Evolutionary conservation across 2,329 filamentous ascomycete species (phyloP).

Genomic region (Fusarium brachygibbosum): DNA sequence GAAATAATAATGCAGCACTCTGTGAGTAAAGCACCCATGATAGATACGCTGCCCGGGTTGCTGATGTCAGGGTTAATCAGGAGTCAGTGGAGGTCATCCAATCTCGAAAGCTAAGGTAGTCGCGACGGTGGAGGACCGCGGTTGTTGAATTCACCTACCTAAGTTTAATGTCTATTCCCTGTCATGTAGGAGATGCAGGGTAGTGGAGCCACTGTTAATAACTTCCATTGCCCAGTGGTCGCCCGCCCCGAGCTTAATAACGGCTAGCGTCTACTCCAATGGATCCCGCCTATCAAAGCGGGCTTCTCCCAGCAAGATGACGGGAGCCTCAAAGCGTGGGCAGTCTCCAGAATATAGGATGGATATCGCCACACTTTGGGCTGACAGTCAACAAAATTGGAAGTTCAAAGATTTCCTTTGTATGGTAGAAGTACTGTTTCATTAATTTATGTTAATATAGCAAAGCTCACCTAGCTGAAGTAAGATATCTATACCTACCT

Average conservation of each 20-base stretch:
- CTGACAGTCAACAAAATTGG: too few species aligned
- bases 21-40: conserved; percentile 24
- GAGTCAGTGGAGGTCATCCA: conserved; percentile 48
- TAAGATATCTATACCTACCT: not conserved
- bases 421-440: not conserved
- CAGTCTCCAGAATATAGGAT: not conserved
- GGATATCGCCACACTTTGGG: not conserved
- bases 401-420: not conserved
- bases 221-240: conserved; percentile 12
- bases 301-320: not conserved
- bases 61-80: conserved; percentile 44
- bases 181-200: conserved; percentile 38
- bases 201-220: conserved; percentile 35
- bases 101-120: conserved; percentile 23
- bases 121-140: conserved; percentile 33
- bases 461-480: not conserved
- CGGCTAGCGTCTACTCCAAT: conserved; percentile 16
- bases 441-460: not conserved
- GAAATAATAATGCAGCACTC: conserved; percentile 4
- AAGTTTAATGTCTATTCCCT: conserved; percentile 25
- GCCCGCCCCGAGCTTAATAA: conserved; percentile 4
- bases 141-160: conserved; percentile 26
- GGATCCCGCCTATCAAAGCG: conserved; percentile 4
- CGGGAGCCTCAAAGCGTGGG: not conserved
- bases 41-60: conserved; percentile 16